Base-by-base conservation (phyloP, 306 rosid species). In the Carpinus viminea region DNA sequence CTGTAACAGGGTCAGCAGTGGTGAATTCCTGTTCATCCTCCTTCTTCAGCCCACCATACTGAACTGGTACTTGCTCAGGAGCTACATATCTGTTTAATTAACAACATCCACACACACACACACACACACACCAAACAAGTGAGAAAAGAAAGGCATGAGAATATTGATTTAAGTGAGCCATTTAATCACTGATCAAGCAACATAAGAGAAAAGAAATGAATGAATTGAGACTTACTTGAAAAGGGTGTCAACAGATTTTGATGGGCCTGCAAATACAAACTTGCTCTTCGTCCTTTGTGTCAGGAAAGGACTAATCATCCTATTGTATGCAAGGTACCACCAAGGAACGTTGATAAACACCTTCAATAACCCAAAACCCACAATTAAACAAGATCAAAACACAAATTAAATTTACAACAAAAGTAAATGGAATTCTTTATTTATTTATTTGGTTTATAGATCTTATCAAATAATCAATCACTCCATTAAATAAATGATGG, bases 41-140 rank as follows among this genome's bases (percentile, higher is more conserved):
- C 73, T 86, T 80, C 91, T 92, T 95, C 45, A 95, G 74, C 34
- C 98, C 98, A 64, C 98, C 98, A 31, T 95, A 92, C 74, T 91
- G 93, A 60, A 91, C 83, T 0, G 98, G 98, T 4, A 95, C 98
- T 20, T 78, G 93, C 76, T 95, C 98, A 0, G 96, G 92, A 66
- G 93, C 90, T 4, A 91, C 82, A 61, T 95, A 95, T 73, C 98
- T 95, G 87, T 68, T 78, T 34, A 51, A 48, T 56, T 18, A 38
- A 45, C 24, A 66, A 21, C 24, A 26, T 3, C 48, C 68, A 76
- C 59, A 57, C 61, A 65, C 0, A 38, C 13, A 60, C 47, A 78
- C 34, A 38, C 16, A 24, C 26, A 24, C 26, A 24, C 26, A 24
- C 26, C 43, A 34, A 65, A 15, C 47, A 7, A 65, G 6, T 28